Conservation (phyloP, 1,139 yeast genomes). For the Entelexis paramagnoliae region DNA sequence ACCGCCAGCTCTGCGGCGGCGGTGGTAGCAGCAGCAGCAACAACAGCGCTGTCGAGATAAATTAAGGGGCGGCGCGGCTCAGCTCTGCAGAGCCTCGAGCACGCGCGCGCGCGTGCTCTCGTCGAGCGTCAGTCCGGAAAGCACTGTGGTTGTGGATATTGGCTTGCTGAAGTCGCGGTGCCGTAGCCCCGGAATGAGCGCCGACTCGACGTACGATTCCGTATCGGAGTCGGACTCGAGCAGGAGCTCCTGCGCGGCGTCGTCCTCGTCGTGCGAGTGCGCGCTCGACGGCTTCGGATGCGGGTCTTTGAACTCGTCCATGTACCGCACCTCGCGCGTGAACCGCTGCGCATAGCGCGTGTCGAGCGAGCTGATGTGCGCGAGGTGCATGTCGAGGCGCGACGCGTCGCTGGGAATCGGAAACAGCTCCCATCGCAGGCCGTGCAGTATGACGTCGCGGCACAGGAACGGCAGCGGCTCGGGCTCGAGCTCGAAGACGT, state of each 20-base stretch:
- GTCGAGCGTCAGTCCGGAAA: conserved; percentile 12
- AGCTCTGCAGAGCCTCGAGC: conserved; percentile 1
- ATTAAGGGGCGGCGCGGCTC: background rate
- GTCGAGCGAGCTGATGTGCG: conserved; percentile 19
- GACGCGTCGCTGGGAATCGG: conserved; percentile 21
- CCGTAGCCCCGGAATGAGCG: conserved; percentile 23
- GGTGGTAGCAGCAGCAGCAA: too few species aligned
- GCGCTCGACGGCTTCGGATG: background rate
- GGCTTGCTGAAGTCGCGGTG: conserved; percentile 21
- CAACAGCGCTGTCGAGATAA: too few species aligned
- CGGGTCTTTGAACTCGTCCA: conserved; percentile 14
- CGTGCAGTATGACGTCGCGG: conserved; percentile 11
- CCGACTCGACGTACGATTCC: conserved; percentile 23
- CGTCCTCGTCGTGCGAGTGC: conserved; percentile 8
- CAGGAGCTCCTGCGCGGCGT: conserved; percentile 13
- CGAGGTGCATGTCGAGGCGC: conserved; percentile 21
- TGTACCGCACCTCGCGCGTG: conserved; percentile 15
- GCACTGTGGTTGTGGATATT: conserved; percentile 10
- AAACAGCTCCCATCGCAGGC: conserved; percentile 17
- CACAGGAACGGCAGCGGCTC: background rate
- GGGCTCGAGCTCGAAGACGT: conserved; percentile 3
- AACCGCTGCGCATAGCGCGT: conserved; percentile 18
- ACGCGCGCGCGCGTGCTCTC: conserved; percentile 3
- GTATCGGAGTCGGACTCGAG: conserved; percentile 9
- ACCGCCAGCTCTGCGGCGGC: too few species aligned